phyloP scores from a whole-genome alignment of 441 rosid species.

The Erodium chrysanthum region DNA sequence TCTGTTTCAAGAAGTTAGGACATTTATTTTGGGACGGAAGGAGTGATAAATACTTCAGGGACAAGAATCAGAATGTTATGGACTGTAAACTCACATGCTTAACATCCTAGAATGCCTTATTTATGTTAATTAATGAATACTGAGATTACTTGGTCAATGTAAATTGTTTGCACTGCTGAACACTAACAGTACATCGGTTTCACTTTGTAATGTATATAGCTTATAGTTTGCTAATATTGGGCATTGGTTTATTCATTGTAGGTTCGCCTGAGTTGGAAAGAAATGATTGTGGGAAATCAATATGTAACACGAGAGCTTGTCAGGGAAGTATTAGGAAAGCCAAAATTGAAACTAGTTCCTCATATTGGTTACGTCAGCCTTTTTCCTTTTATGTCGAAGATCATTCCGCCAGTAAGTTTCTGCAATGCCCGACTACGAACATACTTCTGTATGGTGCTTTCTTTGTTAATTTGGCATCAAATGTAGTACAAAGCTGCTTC shows the following conservation, averaged over 20 bases:
- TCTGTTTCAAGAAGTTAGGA: not conserved
- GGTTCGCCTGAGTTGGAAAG: constrained; percentile 89
- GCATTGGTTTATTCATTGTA: constrained; percentile 24
- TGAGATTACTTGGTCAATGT: not conserved
- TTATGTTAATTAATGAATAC: no score
- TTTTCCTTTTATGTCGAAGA: constrained; percentile 79
- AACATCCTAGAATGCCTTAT: no score
- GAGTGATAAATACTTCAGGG: not conserved
- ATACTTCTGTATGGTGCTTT: not conserved
- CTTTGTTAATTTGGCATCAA: not conserved
- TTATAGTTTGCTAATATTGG: not conserved
- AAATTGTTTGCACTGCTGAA: constrained; percentile 2
- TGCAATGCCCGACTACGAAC: not conserved
- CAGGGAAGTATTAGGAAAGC: constrained; percentile 55
- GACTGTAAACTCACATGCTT: no score
- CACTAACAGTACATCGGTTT: not conserved
- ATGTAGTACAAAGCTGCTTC: not conserved
- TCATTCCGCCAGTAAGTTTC: constrained; percentile 79
- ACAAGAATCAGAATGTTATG: no score
- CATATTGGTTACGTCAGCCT: constrained; percentile 92
- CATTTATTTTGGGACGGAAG: not conserved
- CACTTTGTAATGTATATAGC: no score
- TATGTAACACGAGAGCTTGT: constrained; percentile 59
- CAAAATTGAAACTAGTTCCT: constrained; percentile 66
- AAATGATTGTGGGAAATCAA: constrained; percentile 39